Conservation (phyloP, 2,329 filamentous ascomycete genomes). For the Sporothrix luriei region DNA sequence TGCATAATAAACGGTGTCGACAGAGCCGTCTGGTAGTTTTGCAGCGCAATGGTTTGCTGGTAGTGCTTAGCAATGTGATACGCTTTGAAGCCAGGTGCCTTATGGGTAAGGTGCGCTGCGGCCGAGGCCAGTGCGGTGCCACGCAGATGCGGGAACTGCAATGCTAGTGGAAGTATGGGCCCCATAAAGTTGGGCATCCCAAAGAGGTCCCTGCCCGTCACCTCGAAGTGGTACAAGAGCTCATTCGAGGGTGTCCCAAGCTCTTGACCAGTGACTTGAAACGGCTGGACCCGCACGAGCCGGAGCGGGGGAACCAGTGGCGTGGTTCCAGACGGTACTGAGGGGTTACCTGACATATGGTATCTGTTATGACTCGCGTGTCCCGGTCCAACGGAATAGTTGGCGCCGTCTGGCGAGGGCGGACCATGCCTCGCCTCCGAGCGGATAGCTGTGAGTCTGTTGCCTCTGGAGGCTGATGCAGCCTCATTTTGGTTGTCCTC, state of each 20-base stretch:
- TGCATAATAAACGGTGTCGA: slow-evolving; percentile 33
- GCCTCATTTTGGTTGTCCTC: not conserved
- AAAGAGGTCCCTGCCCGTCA: slow-evolving; percentile 29
- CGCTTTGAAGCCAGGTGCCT: slow-evolving; percentile 26
- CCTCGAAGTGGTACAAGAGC: slow-evolving; percentile 36
- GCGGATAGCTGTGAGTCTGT: not conserved
- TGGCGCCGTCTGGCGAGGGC: not conserved
- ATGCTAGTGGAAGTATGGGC: slow-evolving; percentile 31
- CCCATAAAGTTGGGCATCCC: slow-evolving; percentile 35
- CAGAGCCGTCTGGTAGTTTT: slow-evolving; percentile 35
- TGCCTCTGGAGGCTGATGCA: not conserved
- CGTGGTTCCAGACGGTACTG: not conserved
- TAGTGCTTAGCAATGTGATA: slow-evolving; percentile 37
- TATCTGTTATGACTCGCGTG: not conserved
- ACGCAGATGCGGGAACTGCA: slow-evolving; percentile 34
- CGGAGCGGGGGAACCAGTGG: slow-evolving; percentile 20
- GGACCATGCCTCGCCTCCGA: not conserved
- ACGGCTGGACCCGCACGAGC: slow-evolving; percentile 24
- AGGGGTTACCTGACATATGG: not conserved
- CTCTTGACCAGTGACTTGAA: slow-evolving; percentile 28
- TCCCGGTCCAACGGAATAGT: not conserved
- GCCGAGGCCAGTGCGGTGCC: slow-evolving; percentile 35
- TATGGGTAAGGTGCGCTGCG: slow-evolving; percentile 37
- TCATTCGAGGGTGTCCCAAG: slow-evolving; percentile 34
- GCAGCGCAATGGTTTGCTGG: slow-evolving; percentile 37